Evolutionary conservation across 768 basidiomycete species (phyloP).

Genomic region (Tulasnella sp.): DNA sequence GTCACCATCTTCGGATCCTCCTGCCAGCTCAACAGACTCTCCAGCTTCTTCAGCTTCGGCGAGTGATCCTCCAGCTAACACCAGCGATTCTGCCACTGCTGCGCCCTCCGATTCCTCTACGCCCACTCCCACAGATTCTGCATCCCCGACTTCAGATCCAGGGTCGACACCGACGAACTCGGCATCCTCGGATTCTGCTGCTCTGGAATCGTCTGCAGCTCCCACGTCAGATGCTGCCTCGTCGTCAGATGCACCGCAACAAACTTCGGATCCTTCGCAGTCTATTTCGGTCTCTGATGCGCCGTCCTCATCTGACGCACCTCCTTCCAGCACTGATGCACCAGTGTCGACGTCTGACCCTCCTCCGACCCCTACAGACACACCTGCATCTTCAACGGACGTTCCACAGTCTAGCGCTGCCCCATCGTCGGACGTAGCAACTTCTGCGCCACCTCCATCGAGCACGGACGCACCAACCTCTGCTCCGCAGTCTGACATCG

Average conservation of each 20-base stretch:
- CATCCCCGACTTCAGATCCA: conserved; percentile 21
- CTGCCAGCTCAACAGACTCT: conserved; percentile 7
- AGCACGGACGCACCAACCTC: too few relatives aligned
- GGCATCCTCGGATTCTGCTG: background rate
- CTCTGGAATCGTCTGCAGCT: background rate
- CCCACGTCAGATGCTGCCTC: background rate
- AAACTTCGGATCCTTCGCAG: background rate
- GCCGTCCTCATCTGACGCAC: background rate
- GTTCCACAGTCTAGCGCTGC: background rate
- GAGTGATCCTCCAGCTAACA: conserved; percentile 2
- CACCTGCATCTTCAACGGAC: too few relatives aligned
- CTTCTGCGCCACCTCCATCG: background rate
- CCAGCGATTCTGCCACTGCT: conserved; percentile 7
- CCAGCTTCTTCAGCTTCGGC: background rate
- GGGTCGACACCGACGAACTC: background rate
- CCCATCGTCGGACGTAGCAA: background rate
- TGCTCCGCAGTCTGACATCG: too few relatives aligned
- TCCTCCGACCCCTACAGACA: too few relatives aligned
- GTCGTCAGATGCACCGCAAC: background rate
- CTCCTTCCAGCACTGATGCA: background rate
- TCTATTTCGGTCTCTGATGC: background rate
- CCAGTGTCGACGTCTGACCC: conserved; percentile 3
- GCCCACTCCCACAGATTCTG: background rate
- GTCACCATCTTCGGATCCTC: conserved; percentile 1
- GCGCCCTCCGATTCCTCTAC: background rate